A percentile compares a stretch with the other conserved stretches of the same genome.
These are phyloP conservation scores for Dillenia turbinata DNA, from an alignment of 164 flowering plant species.

Conservation along the genomic window DNA sequence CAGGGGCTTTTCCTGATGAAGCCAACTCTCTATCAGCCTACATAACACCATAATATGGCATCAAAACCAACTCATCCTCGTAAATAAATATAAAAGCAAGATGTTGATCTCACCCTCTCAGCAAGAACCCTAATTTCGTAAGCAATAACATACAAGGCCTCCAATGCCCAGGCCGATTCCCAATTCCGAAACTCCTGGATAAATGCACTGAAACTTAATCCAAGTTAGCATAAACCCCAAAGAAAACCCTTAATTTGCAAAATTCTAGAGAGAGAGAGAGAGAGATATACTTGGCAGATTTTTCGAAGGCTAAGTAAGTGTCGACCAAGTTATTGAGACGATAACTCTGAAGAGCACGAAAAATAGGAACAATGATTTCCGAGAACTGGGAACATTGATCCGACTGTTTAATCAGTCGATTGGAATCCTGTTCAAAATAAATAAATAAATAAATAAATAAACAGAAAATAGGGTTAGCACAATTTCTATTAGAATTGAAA, in stretches of 20 bases:
- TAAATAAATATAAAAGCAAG: not conserved
- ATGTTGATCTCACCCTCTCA: conserved; percentile 56
- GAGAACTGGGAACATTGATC: conserved; percentile 58
- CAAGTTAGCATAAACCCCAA: conserved; percentile 5
- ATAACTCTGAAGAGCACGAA: conserved; percentile 66
- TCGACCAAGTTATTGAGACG: conserved; percentile 58
- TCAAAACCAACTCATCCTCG: not conserved
- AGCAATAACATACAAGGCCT: conserved; percentile 63
- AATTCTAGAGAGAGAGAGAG: not conserved
- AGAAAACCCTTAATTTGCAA: not conserved
- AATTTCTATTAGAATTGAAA: not conserved
- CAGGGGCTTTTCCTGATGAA: conserved; percentile 72
- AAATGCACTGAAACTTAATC: conserved; percentile 61
- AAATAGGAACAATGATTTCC: conserved; percentile 55
- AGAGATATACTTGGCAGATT: conserved; percentile 62
- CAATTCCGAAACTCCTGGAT: conserved; percentile 93
- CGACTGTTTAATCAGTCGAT: conserved; percentile 60
- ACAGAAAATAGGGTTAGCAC: not conserved
- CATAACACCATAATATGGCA: conserved; percentile 7
- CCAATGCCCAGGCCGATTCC: conserved; percentile 98
- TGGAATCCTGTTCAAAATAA: conserved; percentile 50
- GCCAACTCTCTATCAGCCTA: conserved; percentile 94
- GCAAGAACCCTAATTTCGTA: conserved; percentile 95
- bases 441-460: conserved; percentile 1
- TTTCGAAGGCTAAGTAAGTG: conserved; percentile 73